phyloP scores from a whole-genome alignment of 805 yeast species.

The Saccharomyces kudriavzevii region DNA sequence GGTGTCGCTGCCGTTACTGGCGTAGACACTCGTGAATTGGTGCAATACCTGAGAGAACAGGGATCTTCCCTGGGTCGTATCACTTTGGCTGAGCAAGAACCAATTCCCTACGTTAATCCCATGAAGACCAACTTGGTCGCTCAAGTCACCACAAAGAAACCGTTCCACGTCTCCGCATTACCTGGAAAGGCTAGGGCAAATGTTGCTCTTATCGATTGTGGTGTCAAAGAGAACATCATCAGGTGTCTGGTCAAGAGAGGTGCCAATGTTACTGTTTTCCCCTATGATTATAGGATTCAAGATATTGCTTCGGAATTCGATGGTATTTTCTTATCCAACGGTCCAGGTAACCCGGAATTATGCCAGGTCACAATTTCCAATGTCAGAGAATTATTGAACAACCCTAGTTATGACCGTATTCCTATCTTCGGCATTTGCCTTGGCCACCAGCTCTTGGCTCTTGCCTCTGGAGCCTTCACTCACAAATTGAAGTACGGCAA shows the following conservation, averaged over 20 bases:
- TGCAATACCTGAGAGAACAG: slow-evolving; percentile 85
- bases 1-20: slow-evolving; percentile 96
- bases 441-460: slow-evolving; percentile 93
- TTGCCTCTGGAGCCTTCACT: slow-evolving; percentile 92
- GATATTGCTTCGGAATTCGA: slow-evolving; percentile 87
- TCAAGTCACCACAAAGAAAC: slow-evolving; percentile 90
- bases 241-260: slow-evolving; percentile 93
- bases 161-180: slow-evolving; percentile 75
- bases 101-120: slow-evolving; percentile 62
- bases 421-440: slow-evolving; percentile 97
- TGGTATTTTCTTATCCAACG: slow-evolving; percentile 90
- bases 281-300: slow-evolving; percentile 89
- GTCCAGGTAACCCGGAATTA: slow-evolving; percentile 97
- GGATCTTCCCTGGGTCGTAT: slow-evolving; percentile 92
- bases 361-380: slow-evolving; percentile 71
- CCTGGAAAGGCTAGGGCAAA: slow-evolving; percentile 42
- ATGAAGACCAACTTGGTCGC: slow-evolving; percentile 83
- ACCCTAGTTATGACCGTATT: slow-evolving; percentile 44
- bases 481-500: slow-evolving; percentile 93
- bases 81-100: slow-evolving; percentile 49
- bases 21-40: slow-evolving; percentile 93
- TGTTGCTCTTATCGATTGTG: slow-evolving; percentile 93
- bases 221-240: slow-evolving; percentile 94
- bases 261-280: slow-evolving; percentile 92
- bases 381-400: slow-evolving; percentile 61